phyloP scores from a whole-genome alignment of 148 eudicot species.

The Silene latifolia region DNA sequence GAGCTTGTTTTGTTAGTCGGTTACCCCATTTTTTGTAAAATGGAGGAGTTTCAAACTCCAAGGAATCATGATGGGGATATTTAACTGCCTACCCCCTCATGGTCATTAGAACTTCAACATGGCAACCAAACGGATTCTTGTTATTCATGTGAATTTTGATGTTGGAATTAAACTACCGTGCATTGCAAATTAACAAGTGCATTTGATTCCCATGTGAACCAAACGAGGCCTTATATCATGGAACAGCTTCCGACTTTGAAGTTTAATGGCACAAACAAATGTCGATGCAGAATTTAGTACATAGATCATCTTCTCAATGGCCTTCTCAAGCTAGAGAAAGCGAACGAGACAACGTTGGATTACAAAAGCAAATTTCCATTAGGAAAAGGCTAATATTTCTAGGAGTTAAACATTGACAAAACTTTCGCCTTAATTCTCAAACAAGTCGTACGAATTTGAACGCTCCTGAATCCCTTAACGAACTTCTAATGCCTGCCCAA shows the following conservation, averaged over 20 bases:
- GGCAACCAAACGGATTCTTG: too few species aligned
- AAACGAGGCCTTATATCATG: too few species aligned
- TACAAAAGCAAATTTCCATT: slow-evolving; percentile 17
- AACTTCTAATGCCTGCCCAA: neutral
- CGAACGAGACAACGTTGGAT: slow-evolving; percentile 1
- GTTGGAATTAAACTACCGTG: too few species aligned
- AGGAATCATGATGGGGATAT: too few species aligned
- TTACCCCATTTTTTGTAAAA: too few species aligned
- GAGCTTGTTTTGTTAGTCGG: too few species aligned
- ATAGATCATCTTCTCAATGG: neutral
- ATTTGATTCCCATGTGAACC: too few species aligned
- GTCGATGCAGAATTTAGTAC: neutral
- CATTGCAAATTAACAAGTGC: too few species aligned
- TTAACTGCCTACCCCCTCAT: too few species aligned
- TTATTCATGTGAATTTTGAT: too few species aligned
- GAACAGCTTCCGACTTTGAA: neutral
- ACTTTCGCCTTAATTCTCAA: slow-evolving; percentile 6
- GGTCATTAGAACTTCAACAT: too few species aligned
- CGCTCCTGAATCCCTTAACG: slow-evolving; percentile 5
- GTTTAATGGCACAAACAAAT: neutral
- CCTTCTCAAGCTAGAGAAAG: neutral
- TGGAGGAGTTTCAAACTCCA: too few species aligned
- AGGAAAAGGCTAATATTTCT: slow-evolving; percentile 9
- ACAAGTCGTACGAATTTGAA: slow-evolving; percentile 13
- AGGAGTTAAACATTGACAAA: slow-evolving; percentile 1